Evolutionary conservation across 176 grass and related monocot genomes (phyloP), one percentile per base, ranked within the genome.

Genomic region (Leersia perrieri): DNA sequence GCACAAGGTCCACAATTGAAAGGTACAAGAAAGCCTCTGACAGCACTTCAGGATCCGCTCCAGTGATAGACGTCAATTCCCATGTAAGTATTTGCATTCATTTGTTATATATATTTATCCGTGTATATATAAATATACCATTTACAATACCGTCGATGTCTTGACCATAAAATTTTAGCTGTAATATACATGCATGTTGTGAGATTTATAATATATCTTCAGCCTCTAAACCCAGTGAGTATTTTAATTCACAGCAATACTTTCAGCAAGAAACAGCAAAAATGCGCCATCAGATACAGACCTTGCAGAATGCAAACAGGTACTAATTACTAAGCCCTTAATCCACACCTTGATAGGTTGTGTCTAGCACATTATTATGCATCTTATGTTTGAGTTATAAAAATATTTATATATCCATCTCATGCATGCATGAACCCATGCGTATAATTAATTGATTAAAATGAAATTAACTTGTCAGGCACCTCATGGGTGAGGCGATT

Each of bases 11-110:
- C 30, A 97, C 77, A 34, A 97, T 97, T 64, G 90, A 97, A 77
- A 93, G 80, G 88, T 97, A 97, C 81, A 97, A 97, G 83, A 97
- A 97, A 62, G 86, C 90, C 32, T 86, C 87, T 65, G 83, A 88
- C 9, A 91, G 88, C 71, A 84, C 72, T 79, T 93, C 94, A 16
- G 84, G 80, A 45, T 87, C 94, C 71, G 90, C 82, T 82, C 71
- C 88, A 11, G 78, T 83, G 31, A 63, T 91, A 87, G 94, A 97
- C 55, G 87, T 90, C 73, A 97, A 93, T 66, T 87, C 88, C 65
- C 88, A 68, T 51, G 94, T 91, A 93, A 84, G 77, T 36, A 20
- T 51, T 67, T 32, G 22, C 30, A n/a, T 75, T 42, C 18, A 7
- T 34, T 63, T 12, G 16, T 44, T 77, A 44, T 14, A 22, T 51